These are phyloP conservation scores for Aspergillus flavus DNA, from an alignment of 2,329 filamentous ascomycete genomes.

Conservation along the genomic window DNA sequence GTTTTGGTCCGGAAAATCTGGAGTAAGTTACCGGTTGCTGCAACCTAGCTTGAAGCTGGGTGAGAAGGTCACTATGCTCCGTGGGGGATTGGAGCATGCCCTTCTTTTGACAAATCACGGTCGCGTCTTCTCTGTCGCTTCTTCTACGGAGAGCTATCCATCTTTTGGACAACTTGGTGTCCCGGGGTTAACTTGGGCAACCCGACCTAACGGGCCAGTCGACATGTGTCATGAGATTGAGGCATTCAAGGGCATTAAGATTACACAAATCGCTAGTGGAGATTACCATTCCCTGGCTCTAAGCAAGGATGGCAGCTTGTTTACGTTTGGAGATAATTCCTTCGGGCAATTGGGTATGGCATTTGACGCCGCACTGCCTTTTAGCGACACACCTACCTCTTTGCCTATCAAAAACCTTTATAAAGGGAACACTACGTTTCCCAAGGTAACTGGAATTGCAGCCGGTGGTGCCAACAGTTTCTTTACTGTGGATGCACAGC, in stretches of 20 bases:
- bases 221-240: constrained; percentile 81
- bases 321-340: constrained; percentile 88
- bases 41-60: constrained; percentile 68
- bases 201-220: constrained; percentile 73
- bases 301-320: constrained; percentile 75
- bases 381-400: constrained; percentile 69
- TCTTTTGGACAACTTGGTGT: constrained; percentile 84
- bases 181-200: constrained; percentile 77
- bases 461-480: constrained; percentile 88
- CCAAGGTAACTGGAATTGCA: constrained; percentile 74
- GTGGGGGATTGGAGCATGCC: constrained; percentile 81
- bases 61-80: constrained; percentile 74
- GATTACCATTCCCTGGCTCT: constrained; percentile 83
- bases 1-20: constrained; percentile 65
- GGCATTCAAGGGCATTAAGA: constrained; percentile 69
- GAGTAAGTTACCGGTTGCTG: constrained; percentile 72
- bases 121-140: constrained; percentile 85
- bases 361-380: constrained; percentile 62
- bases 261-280: constrained; percentile 76
- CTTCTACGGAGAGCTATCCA: constrained; percentile 76
- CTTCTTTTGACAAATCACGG: constrained; percentile 82
- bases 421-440: constrained; percentile 61
- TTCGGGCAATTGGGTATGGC: constrained; percentile 89
- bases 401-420: constrained; percentile 75
- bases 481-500: constrained; percentile 78